A percentile compares a stretch with the other conserved stretches of the same genome.
These are phyloP conservation scores for Raphanus raphanistrum DNA, from an alignment of 345 rosid genomes.

Conservation along the genomic window DNA sequence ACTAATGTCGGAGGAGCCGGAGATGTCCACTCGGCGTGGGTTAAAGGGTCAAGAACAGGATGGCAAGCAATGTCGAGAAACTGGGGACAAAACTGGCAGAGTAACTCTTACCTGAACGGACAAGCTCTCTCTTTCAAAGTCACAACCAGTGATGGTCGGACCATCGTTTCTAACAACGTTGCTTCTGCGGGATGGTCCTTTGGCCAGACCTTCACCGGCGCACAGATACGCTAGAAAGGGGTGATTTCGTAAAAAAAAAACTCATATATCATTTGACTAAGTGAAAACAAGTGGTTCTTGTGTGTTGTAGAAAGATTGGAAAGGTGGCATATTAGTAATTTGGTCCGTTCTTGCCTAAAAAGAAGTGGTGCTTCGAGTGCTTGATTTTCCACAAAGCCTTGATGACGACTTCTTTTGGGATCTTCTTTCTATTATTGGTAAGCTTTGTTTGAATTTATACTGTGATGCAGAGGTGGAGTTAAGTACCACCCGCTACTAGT, in stretches of 20 bases:
- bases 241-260: background rate
- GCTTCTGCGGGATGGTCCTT: slow-evolving; percentile 75
- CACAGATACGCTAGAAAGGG: slow-evolving; percentile 45
- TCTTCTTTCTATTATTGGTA: slow-evolving; percentile 33
- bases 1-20: slow-evolving; percentile 87
- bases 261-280: slow-evolving; percentile 5
- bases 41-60: slow-evolving; percentile 70
- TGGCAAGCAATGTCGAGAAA: slow-evolving; percentile 83
- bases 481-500: slow-evolving; percentile 43
- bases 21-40: slow-evolving; percentile 57
- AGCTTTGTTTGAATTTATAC: slow-evolving; percentile 27
- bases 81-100: slow-evolving; percentile 92
- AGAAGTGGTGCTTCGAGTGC: slow-evolving; percentile 31
- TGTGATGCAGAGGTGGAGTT: slow-evolving; percentile 40
- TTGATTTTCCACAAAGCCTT: slow-evolving; percentile 36
- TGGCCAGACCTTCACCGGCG: slow-evolving; percentile 71
- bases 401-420: slow-evolving; percentile 22
- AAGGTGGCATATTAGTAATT: slow-evolving; percentile 26
- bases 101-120: slow-evolving; percentile 65
- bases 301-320: slow-evolving; percentile 1
- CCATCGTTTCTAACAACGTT: slow-evolving; percentile 55
- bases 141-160: slow-evolving; percentile 70
- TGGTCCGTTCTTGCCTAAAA: slow-evolving; percentile 19
- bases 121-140: slow-evolving; percentile 74
- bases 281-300: slow-evolving; percentile 6